Conservation (phyloP, 2,329 filamentous ascomycete genomes). For the Herpotrichia juniperi region DNA sequence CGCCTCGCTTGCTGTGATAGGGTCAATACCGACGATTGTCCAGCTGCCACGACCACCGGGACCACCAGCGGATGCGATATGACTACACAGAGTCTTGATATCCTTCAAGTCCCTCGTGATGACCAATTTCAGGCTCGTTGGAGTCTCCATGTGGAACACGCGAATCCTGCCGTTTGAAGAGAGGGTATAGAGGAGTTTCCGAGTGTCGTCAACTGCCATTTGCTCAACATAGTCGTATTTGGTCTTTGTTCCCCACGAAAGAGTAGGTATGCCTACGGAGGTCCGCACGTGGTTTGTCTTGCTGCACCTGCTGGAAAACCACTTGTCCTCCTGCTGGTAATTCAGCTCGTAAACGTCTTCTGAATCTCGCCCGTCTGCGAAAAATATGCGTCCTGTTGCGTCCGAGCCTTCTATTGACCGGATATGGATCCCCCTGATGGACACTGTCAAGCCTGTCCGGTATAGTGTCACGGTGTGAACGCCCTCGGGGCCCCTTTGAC, state of each 20-base stretch:
- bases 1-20: constrained; percentile 80
- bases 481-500: constrained; percentile 67
- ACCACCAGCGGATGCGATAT: constrained; percentile 79
- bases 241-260: constrained; percentile 32
- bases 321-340: constrained; percentile 96
- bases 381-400: constrained; percentile 89
- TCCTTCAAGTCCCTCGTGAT: constrained; percentile 61
- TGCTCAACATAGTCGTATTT: constrained; percentile 70
- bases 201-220: constrained; percentile 86
- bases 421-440: constrained; percentile 77
- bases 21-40: constrained; percentile 81
- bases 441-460: constrained; percentile 83
- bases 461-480: constrained; percentile 79
- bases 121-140: constrained; percentile 58
- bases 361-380: constrained; percentile 73
- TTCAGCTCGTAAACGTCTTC: constrained; percentile 92
- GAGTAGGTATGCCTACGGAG: constrained; percentile 66
- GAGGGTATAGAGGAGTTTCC: constrained; percentile 88
- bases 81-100: constrained; percentile 75
- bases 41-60: constrained; percentile 62
- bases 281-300: constrained; percentile 86
- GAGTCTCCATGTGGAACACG: constrained; percentile 82
- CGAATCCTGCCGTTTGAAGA: constrained; percentile 88
- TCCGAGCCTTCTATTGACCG: constrained; percentile 77
- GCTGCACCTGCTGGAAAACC: constrained; percentile 88